These are phyloP conservation scores for Ophiosphaerella narmari DNA, from an alignment of 2,329 filamentous ascomycete species.

Conservation along the genomic window DNA sequence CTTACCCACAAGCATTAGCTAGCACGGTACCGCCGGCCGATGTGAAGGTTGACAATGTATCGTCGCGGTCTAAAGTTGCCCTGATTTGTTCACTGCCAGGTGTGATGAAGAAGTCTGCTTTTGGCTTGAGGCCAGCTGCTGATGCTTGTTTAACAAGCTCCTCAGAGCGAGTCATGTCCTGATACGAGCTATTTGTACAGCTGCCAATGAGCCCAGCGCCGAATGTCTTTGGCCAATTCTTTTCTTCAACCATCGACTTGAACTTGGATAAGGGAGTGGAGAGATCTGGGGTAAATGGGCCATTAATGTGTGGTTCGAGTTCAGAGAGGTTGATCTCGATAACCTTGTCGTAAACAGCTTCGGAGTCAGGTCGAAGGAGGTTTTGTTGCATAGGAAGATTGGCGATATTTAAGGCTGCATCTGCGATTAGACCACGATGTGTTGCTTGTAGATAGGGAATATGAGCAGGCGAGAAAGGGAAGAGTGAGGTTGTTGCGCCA, in stretches of 20 bases:
- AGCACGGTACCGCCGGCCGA: conserved; percentile 86
- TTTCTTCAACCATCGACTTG: conserved; percentile 78
- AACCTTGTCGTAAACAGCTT: conserved; percentile 85
- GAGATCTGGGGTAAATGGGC: conserved; percentile 93
- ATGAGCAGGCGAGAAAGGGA: conserved; percentile 87
- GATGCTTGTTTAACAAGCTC: conserved; percentile 89
- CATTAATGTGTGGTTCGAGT: conserved; percentile 95
- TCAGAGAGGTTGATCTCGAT: conserved; percentile 88
- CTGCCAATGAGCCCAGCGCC: conserved; percentile 94
- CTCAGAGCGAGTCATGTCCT: conserved; percentile 97
- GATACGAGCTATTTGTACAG: conserved; percentile 98
- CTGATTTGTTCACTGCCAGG: conserved; percentile 97
- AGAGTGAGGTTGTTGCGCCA: conserved; percentile 92
- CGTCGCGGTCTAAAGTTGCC: conserved; percentile 87
- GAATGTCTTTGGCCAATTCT: conserved; percentile 88
- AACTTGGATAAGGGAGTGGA: conserved; percentile 92
- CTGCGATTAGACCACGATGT: conserved; percentile 72
- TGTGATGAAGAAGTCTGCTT: conserved; percentile 91
- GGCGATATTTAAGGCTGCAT: conserved; percentile 67
- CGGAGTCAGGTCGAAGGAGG: conserved; percentile 76
- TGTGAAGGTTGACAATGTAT: conserved; percentile 83
- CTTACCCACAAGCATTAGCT: conserved; percentile 80
- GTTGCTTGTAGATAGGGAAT: conserved; percentile 86
- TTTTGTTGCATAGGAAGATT: conserved; percentile 62
- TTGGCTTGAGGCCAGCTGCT: conserved; percentile 86